Base-by-base conservation (phyloP, 1,284 basidiomycete genomes). In the Meira miltonrushii region DNA sequence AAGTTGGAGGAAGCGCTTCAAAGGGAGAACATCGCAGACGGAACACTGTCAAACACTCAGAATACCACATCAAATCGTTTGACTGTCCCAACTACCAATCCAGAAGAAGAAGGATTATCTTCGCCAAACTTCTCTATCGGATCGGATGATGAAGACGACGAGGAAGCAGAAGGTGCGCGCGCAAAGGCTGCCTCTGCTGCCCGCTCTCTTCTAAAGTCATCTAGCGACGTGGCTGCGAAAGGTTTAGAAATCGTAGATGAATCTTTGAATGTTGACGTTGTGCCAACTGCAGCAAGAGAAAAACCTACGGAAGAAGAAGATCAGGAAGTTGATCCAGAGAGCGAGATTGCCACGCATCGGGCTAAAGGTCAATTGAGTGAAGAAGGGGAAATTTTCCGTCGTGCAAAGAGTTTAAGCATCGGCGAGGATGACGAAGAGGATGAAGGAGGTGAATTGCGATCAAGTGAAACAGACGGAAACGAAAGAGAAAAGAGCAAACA, bases 341-440 rank as follows among this genome's bases (percentile, higher is more conserved):
- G n/a, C 21, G 60, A 9, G 4, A 60, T 68, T 2, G 57, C 57
- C 2, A 70, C 67, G 9, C 51, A 59, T 19, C 23, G 59, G 10
- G 72, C 68, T 1, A 61, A 62, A n/a, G 69, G 65, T 1, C 70
- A 71, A 56, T 44, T 74, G 11, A 65, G 59, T 38, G 74, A 77
- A 55, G 74, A 77, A 38, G 68, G 64, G 13, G 69, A 68, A 40
- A 53, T 75, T 11, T 77, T 77, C 56, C 57, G 74, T 1, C 65
- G 61, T 37, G 72, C 74, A 4, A 55, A 60, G 23, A 65, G 65
- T 43, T 37, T 71, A 11, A 48, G 60, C 0, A 39, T 67, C 5
- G 62, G 67, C 46, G 61, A 50, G 12, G 63, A 59, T 8, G 50
- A 39, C 6, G 57, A 54, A 2, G 56, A 57, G 28, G 61, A 58